Evolutionary conservation across 2,329 filamentous ascomycete species (phyloP).

Genomic region (Alternaria arbusti): DNA sequence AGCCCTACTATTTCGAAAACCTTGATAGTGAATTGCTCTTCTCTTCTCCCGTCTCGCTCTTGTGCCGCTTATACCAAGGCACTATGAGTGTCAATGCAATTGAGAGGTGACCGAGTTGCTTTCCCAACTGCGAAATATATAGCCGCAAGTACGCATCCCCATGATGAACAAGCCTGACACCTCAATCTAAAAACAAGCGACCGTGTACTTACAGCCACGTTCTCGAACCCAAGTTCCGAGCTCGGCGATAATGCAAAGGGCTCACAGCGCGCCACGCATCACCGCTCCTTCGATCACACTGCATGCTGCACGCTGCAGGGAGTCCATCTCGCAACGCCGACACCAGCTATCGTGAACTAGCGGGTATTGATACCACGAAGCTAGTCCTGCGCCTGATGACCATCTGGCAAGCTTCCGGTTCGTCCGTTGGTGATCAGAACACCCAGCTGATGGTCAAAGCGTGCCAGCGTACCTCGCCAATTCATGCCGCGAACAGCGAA

Average conservation of each 20-base stretch:
- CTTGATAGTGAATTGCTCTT: not conserved
- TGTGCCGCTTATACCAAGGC: not conserved
- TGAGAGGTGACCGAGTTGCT: not conserved
- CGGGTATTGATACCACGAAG: not conserved
- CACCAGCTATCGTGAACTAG: not conserved
- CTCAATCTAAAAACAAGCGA: rapidly evolving
- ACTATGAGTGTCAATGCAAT: not conserved
- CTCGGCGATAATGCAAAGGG: not conserved
- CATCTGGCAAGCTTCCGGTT: not conserved
- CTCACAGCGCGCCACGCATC: not conserved
- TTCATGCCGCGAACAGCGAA: not conserved
- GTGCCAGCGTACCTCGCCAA: not conserved
- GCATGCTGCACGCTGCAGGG: conserved; percentile 3
- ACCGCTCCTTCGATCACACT: not conserved
- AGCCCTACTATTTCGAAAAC: not conserved
- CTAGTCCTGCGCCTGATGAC: not conserved
- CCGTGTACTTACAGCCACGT: not conserved
- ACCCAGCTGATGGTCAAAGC: not conserved
- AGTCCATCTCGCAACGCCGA: not conserved
- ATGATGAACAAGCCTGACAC: rapidly evolving
- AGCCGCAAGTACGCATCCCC: not conserved
- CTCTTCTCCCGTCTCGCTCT: not conserved
- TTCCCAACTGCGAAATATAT: not conserved
- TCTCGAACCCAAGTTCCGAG: not conserved
- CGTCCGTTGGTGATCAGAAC: not conserved